Conservation (phyloP, 75 land plant genomes). For the Picea glauca region DNA sequence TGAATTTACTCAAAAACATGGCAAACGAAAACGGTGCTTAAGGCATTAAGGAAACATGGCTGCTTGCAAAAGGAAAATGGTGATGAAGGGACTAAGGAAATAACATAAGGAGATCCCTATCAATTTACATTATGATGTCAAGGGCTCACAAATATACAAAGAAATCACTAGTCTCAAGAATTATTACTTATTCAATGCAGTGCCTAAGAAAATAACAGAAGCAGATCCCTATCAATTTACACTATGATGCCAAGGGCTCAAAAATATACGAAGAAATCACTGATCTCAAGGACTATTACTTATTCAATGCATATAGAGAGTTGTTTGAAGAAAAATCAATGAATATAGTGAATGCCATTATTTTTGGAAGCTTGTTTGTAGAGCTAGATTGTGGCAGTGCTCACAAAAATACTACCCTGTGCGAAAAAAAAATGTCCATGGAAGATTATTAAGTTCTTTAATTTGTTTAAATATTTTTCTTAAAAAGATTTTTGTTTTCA, state of each 20-base stretch:
- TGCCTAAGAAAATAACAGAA: conserved; percentile 3
- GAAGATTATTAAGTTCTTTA: conserved; percentile 12
- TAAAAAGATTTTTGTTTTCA: too few species aligned
- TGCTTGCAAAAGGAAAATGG: neutral
- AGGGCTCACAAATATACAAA: conserved; percentile 31
- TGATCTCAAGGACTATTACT: conserved; percentile 35
- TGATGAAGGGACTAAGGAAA: neutral
- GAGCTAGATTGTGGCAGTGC: conserved; percentile 46
- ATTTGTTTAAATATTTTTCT: too few species aligned
- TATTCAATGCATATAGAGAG: neutral
- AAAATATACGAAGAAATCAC: conserved; percentile 32
- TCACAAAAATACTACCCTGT: conserved; percentile 14
- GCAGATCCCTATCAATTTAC: conserved; percentile 20
- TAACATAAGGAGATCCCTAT: conserved; percentile 24
- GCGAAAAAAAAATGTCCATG: conserved; percentile 1
- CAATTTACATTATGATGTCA: conserved; percentile 24
- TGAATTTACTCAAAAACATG: too few species aligned
- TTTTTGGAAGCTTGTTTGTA: conserved; percentile 21
- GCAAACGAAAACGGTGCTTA: too few species aligned
- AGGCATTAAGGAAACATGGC: neutral
- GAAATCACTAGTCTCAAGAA: conserved; percentile 31
- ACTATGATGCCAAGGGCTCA: conserved; percentile 33
- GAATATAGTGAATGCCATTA: conserved; percentile 14
- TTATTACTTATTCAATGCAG: conserved; percentile 24
- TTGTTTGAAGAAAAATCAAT: conserved; percentile 16